Evolutionary conservation across 257 asterid genomes (phyloP), one percentile per base, ranked within the genome.

Genomic region (Rhazya stricta): DNA sequence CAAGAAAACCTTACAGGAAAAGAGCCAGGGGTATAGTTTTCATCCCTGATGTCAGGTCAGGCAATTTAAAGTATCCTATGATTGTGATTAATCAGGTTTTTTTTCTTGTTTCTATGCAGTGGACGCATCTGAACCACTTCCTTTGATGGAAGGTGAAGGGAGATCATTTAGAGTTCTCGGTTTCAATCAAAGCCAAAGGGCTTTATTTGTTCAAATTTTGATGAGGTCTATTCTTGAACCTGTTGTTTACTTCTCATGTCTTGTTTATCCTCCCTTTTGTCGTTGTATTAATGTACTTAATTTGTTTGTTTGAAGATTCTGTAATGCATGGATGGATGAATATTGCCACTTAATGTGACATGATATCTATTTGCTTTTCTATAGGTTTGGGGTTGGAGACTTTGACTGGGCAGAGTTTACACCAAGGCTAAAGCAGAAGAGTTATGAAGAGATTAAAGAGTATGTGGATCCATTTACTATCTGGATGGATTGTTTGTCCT

Each of bases 101-200:
- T 62, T 48, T 69, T 76, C 81, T 80, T 29, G 46, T 74, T 53
- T 81, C 84, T 81, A 36, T 80, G 34, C 73, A 81, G 86, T 83
- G 80, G 98, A 92, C 56, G 37, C 94, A 70, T 82, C 92, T 67
- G 97, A 92, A 70, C 86, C 88, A 53, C 85, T 84, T 77, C 99
- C 99, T 78, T 83, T 92, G 81, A 90, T 94, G 97, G 99, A 92
- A 88, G 97, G 99, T 29, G 97, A 94, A 88, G 98, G 97, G 67
- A 88, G 87, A 83, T 88, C 92, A 71, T 88, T 91, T 76, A 89
- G 97, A 45, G 93, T 94, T 51, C 76, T 88, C 80, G 98, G 98
- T 42, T 94, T 94, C 80, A 94, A 91, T 83, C 98, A 91, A 79
- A 90, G 72, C 76, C 97, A 94, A 83, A 85, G 98, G 81, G 96